Conservation (phyloP, 257 asterid genomes). For the Nemophila menziesii region DNA sequence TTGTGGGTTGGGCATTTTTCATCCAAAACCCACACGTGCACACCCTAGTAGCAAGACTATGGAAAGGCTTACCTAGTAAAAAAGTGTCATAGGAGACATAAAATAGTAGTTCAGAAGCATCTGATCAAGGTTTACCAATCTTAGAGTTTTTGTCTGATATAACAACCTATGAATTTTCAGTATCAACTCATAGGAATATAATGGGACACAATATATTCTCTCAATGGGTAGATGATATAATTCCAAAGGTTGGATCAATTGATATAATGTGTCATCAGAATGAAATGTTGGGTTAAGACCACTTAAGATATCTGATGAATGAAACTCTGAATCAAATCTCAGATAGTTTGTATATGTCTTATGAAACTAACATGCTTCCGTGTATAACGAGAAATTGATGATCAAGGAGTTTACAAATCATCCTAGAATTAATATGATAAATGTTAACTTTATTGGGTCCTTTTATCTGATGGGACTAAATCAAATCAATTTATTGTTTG, state of each 20-base stretch:
- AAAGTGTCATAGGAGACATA: slow-evolving; percentile 20
- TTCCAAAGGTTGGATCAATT: slow-evolving; percentile 2
- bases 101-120: slow-evolving; percentile 15
- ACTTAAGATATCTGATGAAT: slow-evolving; percentile 7
- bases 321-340: slow-evolving; percentile 4
- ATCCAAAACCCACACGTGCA: no score
- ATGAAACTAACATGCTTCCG: not conserved
- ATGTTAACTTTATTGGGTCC: not conserved
- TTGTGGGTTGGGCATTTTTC: no score
- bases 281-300: slow-evolving; percentile 3
- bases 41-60: slow-evolving; percentile 26
- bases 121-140: slow-evolving; percentile 12
- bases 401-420: slow-evolving; percentile 5
- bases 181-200: slow-evolving; percentile 5
- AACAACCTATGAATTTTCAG: not conserved
- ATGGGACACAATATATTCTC: no score
- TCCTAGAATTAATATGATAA: slow-evolving; percentile 4
- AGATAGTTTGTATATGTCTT: slow-evolving; percentile 2
- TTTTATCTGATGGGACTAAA: slow-evolving; percentile 1
- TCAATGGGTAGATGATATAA: slow-evolving; percentile 4
- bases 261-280: slow-evolving; percentile 7
- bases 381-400: slow-evolving; percentile 11
- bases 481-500: not conserved
- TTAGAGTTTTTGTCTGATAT: slow-evolving; percentile 12
- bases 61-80: slow-evolving; percentile 32